Evolutionary conservation across 768 basidiomycete genomes (phyloP), one percentile per base, ranked within the genome.

Genomic region (Tremella yokohamensis): DNA sequence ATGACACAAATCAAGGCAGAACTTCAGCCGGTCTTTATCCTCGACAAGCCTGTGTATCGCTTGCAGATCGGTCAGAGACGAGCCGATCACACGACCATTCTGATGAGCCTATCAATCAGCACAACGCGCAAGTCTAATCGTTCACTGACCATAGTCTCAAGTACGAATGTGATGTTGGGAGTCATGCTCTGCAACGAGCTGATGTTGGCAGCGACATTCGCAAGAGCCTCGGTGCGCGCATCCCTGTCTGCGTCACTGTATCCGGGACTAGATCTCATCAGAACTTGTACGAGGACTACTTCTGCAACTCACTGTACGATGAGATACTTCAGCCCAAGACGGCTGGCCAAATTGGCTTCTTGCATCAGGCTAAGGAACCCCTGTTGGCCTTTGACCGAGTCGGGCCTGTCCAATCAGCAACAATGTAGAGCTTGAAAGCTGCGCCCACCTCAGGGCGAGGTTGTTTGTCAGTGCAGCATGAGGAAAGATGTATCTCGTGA

Each of bases 141-240:
- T 45, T 45, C 15, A 45, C 42, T 22, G 22, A 45, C 42, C 42
- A 45, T 45, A 15, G 42, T 45, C 42, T 45, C 42, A 16, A 45
- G 4, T 8, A 45, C 42, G 42, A 45, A 22, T 16, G 22, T 45
- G 22, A 45, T 22, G 15, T 45, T 15, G 4, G 42, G 42, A 6
- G n/a, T 18, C n/a, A 22, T 18, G n/a, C n/a, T 22, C 8, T 45
- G 42, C 22, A 45, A 45, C 22, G n/a, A 18, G 42, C 22, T 22
- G n/a, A 45, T 45, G 42, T 45, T 45, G 42, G 42, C 4, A 16
- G 42, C 42, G n/a, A 45, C 22, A n/a, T 45, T n/a, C 6, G n/a
- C n/a, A 8, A 45, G 42, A 45, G n/a, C n/a, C 15, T 45, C 22
- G 8, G n/a, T 15, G 6, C 42, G 4, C 6, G 42, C 8, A 6